Percentiles rank a stretch among this genome's conserved stretches.
Conservation (phyloP, 495 filamentous ascomycete genomes). For the Penicillium coprophilum region DNA sequence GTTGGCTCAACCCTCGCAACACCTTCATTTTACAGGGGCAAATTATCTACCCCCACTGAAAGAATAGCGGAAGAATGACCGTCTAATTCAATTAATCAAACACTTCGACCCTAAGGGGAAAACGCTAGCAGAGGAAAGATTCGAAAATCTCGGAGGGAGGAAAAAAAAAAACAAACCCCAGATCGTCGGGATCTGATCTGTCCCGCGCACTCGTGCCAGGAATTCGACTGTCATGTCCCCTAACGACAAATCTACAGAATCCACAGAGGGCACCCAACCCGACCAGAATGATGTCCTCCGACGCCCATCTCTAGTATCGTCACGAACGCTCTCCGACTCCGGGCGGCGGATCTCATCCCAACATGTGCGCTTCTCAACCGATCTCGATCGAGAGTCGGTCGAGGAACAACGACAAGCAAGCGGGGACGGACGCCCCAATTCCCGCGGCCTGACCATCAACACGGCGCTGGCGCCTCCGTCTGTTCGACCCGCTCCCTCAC, state of each 20-base stretch:
- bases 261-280: conserved; percentile 2
- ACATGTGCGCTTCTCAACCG: conserved; percentile 47
- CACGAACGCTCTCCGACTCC: conserved; percentile 37
- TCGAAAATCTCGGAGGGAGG: background rate
- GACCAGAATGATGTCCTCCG: conserved; percentile 16
- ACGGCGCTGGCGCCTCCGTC: conserved; percentile 32
- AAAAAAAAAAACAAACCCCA: conserved; percentile 11
- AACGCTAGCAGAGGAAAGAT: background rate
- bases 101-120: background rate
- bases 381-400: conserved; percentile 32
- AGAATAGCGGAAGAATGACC: background rate
- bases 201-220: conserved; percentile 17
- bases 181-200: conserved; percentile 18
- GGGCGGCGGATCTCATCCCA: conserved; percentile 37
- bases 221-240: conserved; percentile 29
- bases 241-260: conserved; percentile 23
- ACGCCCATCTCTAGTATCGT: conserved; percentile 33
- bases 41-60: conserved; percentile 1
- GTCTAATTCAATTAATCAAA: background rate
- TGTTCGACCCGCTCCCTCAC: conserved; percentile 21
- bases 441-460: conserved; percentile 41
- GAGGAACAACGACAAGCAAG: conserved; percentile 25
- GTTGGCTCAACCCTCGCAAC: conserved; percentile 4
- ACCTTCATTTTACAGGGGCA: conserved; percentile 11
- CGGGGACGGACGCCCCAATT: conserved; percentile 31